Base-by-base conservation (phyloP, 2,329 filamentous ascomycete species). In the Cladophialophora yegresii region DNA sequence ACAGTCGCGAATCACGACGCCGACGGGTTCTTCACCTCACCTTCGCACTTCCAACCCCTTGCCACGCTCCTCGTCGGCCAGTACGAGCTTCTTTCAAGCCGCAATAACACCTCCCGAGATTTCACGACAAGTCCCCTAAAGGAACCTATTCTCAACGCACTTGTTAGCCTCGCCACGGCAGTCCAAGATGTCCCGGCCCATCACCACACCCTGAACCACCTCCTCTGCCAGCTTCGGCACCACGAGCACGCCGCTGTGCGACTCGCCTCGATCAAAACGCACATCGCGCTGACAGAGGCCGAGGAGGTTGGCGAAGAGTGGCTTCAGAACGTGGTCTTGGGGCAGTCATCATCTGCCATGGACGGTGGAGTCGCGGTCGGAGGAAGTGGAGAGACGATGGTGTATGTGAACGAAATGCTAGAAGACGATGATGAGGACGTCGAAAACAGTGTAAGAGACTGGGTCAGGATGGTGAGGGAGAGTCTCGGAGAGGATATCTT, bases 381-480 rank as follows among this genome's bases (percentile, higher is more conserved):
- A 10, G 67, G 67, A 1, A 45, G 54, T 16, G 70, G 71, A 28
- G 95, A 99, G 83, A 98, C 97, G 89, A 79, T 99, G 75, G 93
- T 96, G 22, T 91, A 93, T 69, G 96, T 99, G 72, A 96, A 91
- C 73, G 95, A 99, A 80, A 77, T 96, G 73, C 89, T 96, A 79
- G 95, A 99, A 75, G 95, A 99, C 75, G 95, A 98, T 71, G 93
- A 98, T 74, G 95, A 98, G 79, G 83, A 84, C 30, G 93, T 99
- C 26, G 95, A 99, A 80, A 83, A 87, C 73, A 93, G 96, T 81
- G 93, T 92, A 43, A 85, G 93, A 74, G 83, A 87, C 72, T 97
- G 95, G 93, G 95, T 98, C 71, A 85, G 89, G 74, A 87, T 88
- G 78, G 96, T 99, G 74, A 93, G 98, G 78, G 88, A 85, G 54